These are phyloP conservation scores for Geranium rotundifolium DNA, from an alignment of 345 rosid genomes.

Conservation along the genomic window DNA sequence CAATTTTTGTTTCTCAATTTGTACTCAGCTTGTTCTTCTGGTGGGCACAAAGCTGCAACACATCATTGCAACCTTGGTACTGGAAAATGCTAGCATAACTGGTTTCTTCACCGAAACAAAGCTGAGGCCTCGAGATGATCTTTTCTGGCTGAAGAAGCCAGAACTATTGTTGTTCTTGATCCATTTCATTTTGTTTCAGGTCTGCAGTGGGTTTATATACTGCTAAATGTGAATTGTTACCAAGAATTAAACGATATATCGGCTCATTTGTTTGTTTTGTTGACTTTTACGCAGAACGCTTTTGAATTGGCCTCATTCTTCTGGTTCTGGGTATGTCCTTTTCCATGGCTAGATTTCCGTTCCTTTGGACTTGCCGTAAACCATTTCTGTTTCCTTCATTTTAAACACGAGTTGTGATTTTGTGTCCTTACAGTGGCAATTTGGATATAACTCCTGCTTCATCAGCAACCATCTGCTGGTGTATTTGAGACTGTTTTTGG, in stretches of 20 bases:
- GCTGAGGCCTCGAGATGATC: conserved; percentile 80
- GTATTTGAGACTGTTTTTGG: conserved; percentile 62
- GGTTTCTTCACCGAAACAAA: conserved; percentile 35
- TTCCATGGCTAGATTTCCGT: neutral
- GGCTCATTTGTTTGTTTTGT: conserved; percentile 5
- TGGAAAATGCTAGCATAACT: conserved; percentile 56
- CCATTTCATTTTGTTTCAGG: conserved; percentile 95
- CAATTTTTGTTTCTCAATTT: conserved; percentile 5
- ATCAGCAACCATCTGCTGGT: conserved; percentile 60
- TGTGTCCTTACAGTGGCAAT: conserved; percentile 70
- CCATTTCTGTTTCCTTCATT: too few relatives aligned
- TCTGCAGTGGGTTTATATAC: conserved; percentile 11
- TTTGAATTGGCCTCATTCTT: conserved; percentile 92
- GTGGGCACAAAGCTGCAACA: conserved; percentile 85
- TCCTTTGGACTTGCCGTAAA: too few relatives aligned
- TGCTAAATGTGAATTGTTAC: neutral
- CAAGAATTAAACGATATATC: neutral
- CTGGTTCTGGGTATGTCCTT: conserved; percentile 84
- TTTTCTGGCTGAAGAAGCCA: conserved; percentile 95
- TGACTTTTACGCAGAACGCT: conserved; percentile 53
- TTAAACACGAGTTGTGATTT: too few relatives aligned
- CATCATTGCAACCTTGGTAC: conserved; percentile 76
- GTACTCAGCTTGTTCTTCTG: conserved; percentile 57
- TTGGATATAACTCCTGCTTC: conserved; percentile 88
- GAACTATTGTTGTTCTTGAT: conserved; percentile 63